Base-by-base conservation (phyloP, 2,329 filamentous ascomycete genomes). In the Chaetomiaceae sp. region DNA sequence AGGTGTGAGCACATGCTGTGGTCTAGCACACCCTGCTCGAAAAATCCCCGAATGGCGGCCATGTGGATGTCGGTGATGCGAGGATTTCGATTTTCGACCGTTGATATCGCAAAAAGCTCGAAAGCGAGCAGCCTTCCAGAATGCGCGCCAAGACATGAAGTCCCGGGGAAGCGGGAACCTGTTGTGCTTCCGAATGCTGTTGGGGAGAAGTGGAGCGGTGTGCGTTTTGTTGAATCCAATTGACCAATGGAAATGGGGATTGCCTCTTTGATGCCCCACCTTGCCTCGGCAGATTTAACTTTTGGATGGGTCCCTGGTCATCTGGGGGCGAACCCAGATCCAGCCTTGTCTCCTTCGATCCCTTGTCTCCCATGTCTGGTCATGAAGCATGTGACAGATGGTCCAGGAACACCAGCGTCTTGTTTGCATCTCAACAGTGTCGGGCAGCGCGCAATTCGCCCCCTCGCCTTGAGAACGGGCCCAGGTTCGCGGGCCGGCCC, bases 151-250 rank as follows among this genome's bases (percentile, higher is more conserved):
- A 57, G 55, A 35, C 37, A 40, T 35, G n/a, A 20, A 35, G 47
- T 48, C 41, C 55, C 52, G 47, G 52, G 42, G 53, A 55, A 54
- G 43, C 46, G 49, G 52, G 50, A 45, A 12, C 27, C 45, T 53
- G 54, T 50, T 43, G 51, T 53, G 51, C 52, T 33, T 30, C 21
- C 38, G 42, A 33, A 42, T 40, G 52, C 48, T 51, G 55, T 57
- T 57, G 55, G 55, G 55, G 55, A 54, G 44, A 48, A 55, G 55
- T 54, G 55, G 55, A 34, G 43, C 9, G 2, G 16, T n/a, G 12
- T 19, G 16, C 21, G 41, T 57, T 54, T 57, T 55, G 55, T 57
- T 57, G 55, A 57, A 55, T 55, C 14, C 21, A 49, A 52, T 54
- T 57, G 50, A 14, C 55, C 43, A 57, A 57, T 57, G 20, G 37